A percentile compares a stretch with the other conserved stretches of the same genome.
Conservation (phyloP, 148 eudicot species). For the Fagopyrum tataricum region DNA sequence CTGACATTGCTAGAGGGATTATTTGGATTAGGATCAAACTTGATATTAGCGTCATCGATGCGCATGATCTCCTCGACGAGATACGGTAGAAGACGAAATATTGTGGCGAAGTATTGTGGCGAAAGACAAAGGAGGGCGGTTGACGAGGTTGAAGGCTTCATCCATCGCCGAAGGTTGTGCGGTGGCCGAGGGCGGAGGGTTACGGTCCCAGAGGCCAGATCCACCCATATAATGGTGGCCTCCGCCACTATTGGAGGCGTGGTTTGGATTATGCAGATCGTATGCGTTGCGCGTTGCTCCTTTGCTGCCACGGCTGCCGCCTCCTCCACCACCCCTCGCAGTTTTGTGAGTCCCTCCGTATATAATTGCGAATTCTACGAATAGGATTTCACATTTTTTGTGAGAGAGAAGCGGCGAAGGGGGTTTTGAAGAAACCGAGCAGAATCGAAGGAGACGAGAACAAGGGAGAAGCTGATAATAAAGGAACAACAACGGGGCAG, state of each 20-base stretch:
- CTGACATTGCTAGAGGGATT: conserved; percentile 70
- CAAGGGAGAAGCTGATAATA: conserved; percentile 1
- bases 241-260: conserved; percentile 32
- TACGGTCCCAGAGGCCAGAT: conserved; percentile 21
- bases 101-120: conserved; percentile 68
- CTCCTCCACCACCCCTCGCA: conserved; percentile 49
- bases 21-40: conserved; percentile 61
- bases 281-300: conserved; percentile 41
- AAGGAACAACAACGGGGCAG: neutral
- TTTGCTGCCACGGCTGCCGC: conserved; percentile 22
- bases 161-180: conserved; percentile 26
- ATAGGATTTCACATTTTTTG: neutral
- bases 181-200: conserved; percentile 24
- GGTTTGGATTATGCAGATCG: conserved; percentile 38
- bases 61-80: conserved; percentile 83
- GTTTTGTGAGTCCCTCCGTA: conserved; percentile 55
- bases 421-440: neutral
- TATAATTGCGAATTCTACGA: conserved; percentile 23
- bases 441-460: conserved; percentile 11
- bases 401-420: conserved; percentile 2
- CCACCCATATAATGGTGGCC: conserved; percentile 38
- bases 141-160: conserved; percentile 58
- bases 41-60: conserved; percentile 63
- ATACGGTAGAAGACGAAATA: conserved; percentile 71
- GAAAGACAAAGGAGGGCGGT: conserved; percentile 44